Evolutionary conservation across 345 rosid genomes (phyloP).

Genomic region (Mercurialis annua): DNA sequence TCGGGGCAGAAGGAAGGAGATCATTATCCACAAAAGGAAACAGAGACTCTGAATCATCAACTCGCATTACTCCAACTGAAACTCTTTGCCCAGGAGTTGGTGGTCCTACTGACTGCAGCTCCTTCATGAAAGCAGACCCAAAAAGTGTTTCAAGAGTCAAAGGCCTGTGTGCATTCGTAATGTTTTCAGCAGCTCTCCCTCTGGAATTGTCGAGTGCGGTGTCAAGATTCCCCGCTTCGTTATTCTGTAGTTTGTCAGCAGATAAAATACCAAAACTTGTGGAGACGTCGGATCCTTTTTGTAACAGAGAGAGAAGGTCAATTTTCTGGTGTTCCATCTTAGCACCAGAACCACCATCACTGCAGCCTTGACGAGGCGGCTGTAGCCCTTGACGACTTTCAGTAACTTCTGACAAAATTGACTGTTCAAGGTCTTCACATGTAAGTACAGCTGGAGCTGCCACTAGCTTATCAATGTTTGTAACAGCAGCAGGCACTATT

Average conservation of each 20-base stretch:
- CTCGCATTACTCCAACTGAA: constrained; percentile 36
- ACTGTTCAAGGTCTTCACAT: constrained; percentile 97
- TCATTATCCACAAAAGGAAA: constrained; percentile 29
- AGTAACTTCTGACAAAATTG: constrained; percentile 68
- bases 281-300: constrained; percentile 43
- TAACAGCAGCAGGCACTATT: constrained; percentile 19
- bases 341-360: constrained; percentile 24
- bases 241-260: constrained; percentile 21
- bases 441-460: constrained; percentile 71
- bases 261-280: constrained; percentile 31
- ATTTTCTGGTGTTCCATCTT: constrained; percentile 44
- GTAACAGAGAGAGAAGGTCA: constrained; percentile 75
- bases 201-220: constrained; percentile 25
- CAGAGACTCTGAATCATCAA: constrained; percentile 39
- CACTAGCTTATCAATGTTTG: constrained; percentile 32
- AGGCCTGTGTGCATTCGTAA: constrained; percentile 40
- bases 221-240: constrained; percentile 23
- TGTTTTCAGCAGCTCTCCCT: constrained; percentile 38
- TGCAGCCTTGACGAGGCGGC: constrained; percentile 34
- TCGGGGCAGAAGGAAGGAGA: constrained; percentile 28
- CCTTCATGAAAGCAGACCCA: constrained; percentile 94
- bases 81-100: constrained; percentile 44
- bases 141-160: constrained; percentile 91
- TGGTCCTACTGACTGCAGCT: constrained; percentile 73
- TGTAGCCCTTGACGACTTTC: constrained; percentile 40